These are phyloP conservation scores for Pelargonium australe DNA, from an alignment of 441 rosid genomes.

Conservation along the genomic window DNA sequence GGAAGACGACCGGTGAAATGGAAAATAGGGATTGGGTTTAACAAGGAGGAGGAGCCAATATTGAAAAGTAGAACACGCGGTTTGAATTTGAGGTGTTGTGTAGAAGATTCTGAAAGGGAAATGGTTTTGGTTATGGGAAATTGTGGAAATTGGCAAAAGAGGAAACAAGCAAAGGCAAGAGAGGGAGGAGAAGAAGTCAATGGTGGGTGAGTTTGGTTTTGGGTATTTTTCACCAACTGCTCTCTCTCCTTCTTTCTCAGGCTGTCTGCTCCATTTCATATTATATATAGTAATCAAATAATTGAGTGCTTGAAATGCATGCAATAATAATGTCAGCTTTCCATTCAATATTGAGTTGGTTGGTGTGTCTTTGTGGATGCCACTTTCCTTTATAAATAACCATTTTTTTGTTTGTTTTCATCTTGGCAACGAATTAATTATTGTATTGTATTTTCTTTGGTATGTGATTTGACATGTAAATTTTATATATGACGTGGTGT, in stretches of 20 bases:
- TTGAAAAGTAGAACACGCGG: too few relatives aligned
- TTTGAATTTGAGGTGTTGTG: too few relatives aligned
- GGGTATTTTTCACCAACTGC: not conserved
- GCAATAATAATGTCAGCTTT: not conserved
- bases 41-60: too few relatives aligned
- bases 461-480: too few relatives aligned
- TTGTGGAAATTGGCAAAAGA: too few relatives aligned
- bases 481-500: too few relatives aligned
- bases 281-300: not conserved
- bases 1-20: not conserved
- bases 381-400: not conserved
- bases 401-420: too few relatives aligned
- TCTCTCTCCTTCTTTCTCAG: not conserved
- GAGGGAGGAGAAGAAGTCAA: not conserved
- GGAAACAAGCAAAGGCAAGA: too few relatives aligned
- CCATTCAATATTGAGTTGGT: not conserved
- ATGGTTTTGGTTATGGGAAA: too few relatives aligned
- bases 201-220: not conserved
- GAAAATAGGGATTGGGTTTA: not conserved
- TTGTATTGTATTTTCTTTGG: too few relatives aligned
- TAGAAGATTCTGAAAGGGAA: too few relatives aligned
- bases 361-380: constrained; percentile 2
- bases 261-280: not conserved
- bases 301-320: not conserved
- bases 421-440: too few relatives aligned